These are phyloP conservation scores for Ceriops zippeliana DNA, from an alignment of 345 rosid genomes.

Conservation along the genomic window DNA sequence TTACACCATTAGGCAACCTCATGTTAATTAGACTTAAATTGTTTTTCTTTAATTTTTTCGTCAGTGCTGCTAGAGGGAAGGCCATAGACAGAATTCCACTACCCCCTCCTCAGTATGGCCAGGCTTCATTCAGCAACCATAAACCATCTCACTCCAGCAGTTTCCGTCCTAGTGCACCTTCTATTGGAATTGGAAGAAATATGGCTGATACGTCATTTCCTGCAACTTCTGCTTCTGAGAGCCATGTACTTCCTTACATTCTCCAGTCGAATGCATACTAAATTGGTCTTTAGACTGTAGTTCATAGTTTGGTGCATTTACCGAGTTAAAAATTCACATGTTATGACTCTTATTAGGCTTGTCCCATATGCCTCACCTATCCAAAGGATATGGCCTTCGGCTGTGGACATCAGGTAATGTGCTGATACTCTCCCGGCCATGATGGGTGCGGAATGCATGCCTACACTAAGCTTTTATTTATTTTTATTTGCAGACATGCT, in stretches of 20 bases:
- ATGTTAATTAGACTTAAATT: constrained; percentile 1
- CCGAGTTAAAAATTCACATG: not conserved
- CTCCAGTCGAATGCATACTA: not conserved
- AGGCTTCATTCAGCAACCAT: constrained; percentile 21
- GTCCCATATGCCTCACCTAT: constrained; percentile 28
- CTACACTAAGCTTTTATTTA: not conserved
- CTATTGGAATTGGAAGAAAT: constrained; percentile 26
- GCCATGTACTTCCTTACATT: constrained; percentile 26
- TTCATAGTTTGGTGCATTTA: not conserved
- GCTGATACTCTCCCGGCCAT: not conserved
- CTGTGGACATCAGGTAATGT: constrained; percentile 34
- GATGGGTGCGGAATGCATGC: not conserved
- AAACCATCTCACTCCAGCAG: constrained; percentile 20
- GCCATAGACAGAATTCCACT: constrained; percentile 63
- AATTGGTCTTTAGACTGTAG: not conserved
- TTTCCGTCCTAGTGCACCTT: constrained; percentile 25
- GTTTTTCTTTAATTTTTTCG: not conserved
- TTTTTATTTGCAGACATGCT: constrained; percentile 29
- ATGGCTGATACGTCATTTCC: constrained; percentile 28
- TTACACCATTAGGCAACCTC: not conserved
- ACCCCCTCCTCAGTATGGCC: constrained; percentile 64
- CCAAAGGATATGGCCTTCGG: constrained; percentile 32
- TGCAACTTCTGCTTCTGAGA: constrained; percentile 43
- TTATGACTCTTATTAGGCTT: constrained; percentile 13
- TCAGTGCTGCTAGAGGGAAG: constrained; percentile 48